phyloP scores from a whole-genome alignment of 148 eudicot species.

The Arbutus unedo region DNA sequence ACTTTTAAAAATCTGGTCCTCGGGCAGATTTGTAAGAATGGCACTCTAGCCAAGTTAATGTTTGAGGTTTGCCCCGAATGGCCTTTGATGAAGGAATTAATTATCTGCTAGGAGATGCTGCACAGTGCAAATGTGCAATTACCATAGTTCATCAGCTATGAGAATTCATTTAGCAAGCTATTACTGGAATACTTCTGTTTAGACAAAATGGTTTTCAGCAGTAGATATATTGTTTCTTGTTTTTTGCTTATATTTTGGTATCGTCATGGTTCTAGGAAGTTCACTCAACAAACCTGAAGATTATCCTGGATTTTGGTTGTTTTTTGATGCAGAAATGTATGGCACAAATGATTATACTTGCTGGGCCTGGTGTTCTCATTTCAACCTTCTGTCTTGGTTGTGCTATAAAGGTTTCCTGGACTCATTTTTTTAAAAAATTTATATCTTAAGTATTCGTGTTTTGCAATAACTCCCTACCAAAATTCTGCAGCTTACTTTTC shows the following conservation, averaged over 20 bases:
- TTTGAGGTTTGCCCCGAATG: not conserved
- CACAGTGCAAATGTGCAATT: not conserved
- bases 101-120: not conserved
- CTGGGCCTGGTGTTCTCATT: slow-evolving; percentile 93
- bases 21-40: no score
- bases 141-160: not conserved
- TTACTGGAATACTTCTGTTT: not conserved
- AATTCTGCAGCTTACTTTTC: slow-evolving; percentile 62
- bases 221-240: not conserved
- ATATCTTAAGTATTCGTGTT: slow-evolving; percentile 1
- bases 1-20: not conserved
- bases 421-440: not conserved
- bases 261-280: not conserved
- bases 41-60: not conserved
- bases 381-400: slow-evolving; percentile 90
- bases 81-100: slow-evolving; percentile 1
- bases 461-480: slow-evolving; percentile 1
- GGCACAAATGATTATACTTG: slow-evolving; percentile 89
- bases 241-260: not conserved
- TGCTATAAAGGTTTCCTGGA: slow-evolving; percentile 68
- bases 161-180: not conserved
- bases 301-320: not conserved
- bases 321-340: slow-evolving; percentile 63
- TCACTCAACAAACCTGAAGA: not conserved
- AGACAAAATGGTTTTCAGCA: not conserved